phyloP scores from a whole-genome alignment of 345 rosid genomes.

The Gossypium herbaceum region DNA sequence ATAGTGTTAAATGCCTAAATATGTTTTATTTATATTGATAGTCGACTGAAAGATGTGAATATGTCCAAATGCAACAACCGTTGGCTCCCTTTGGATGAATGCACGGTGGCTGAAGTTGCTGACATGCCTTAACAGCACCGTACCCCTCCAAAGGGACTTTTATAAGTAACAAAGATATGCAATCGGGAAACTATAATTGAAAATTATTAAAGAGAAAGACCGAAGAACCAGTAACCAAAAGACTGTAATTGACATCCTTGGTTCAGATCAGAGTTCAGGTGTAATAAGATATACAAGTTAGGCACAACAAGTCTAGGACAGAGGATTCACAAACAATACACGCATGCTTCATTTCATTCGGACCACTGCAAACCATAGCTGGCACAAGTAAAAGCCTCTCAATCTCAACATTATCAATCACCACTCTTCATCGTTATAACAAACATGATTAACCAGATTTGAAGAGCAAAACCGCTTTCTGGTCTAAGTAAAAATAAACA shows the following conservation, averaged over 20 bases:
- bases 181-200: neutral
- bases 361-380: slow-evolving; percentile 24
- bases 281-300: slow-evolving; percentile 36
- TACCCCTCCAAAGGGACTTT: neutral
- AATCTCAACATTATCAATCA: slow-evolving; percentile 1
- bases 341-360: slow-evolving; percentile 20
- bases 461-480: slow-evolving; percentile 91
- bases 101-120: neutral
- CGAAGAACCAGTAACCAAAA: neutral
- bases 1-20: too few species aligned
- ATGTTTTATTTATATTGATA: too few species aligned
- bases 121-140: too few species aligned
- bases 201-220: neutral
- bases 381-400: slow-evolving; percentile 8
- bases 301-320: slow-evolving; percentile 20
- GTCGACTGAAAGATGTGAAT: too few species aligned
- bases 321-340: slow-evolving; percentile 28
- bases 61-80: neutral
- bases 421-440: slow-evolving; percentile 1
- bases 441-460: slow-evolving; percentile 59
- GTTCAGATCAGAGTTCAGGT: slow-evolving; percentile 12
- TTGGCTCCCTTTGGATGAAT: neutral
- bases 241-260: neutral
- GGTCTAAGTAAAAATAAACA: slow-evolving; percentile 89
- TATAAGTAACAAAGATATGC: neutral